These are phyloP conservation scores for Xylaria intraflava DNA, from an alignment of 495 filamentous ascomycete species.

Conservation along the genomic window DNA sequence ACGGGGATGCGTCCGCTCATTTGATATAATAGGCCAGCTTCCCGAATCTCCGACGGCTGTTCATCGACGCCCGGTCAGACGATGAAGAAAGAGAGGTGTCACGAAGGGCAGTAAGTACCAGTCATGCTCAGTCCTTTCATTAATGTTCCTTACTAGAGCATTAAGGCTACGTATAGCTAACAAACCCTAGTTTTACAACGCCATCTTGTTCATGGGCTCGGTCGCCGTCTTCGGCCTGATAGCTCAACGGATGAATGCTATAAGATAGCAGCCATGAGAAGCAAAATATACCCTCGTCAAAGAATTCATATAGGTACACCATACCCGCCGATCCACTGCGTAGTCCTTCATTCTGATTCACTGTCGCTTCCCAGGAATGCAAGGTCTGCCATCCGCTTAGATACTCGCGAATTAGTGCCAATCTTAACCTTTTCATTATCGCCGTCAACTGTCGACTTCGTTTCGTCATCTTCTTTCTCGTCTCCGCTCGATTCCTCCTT, in stretches of 20 bases:
- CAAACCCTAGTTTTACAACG: slow-evolving; percentile 79
- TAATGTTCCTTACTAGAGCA: background rate
- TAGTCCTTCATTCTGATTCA: slow-evolving; percentile 35
- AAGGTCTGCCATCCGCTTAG: slow-evolving; percentile 35
- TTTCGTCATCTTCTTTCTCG: slow-evolving; percentile 22
- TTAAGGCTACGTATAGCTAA: background rate
- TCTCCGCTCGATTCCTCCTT: slow-evolving; percentile 30
- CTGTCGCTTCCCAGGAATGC: slow-evolving; percentile 41
- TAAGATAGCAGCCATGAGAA: slow-evolving; percentile 22
- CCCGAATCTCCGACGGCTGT: slow-evolving; percentile 90
- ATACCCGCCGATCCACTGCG: background rate
- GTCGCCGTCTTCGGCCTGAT: slow-evolving; percentile 88
- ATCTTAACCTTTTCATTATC: slow-evolving; percentile 18
- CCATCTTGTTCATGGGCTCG: slow-evolving; percentile 91
- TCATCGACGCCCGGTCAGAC: slow-evolving; percentile 91
- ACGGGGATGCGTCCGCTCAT: background rate
- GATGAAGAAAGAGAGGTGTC: slow-evolving; percentile 93
- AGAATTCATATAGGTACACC: background rate
- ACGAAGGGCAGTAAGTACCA: slow-evolving; percentile 68
- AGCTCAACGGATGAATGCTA: slow-evolving; percentile 59
- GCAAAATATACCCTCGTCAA: background rate
- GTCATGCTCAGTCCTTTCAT: background rate
- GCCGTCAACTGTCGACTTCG: slow-evolving; percentile 19
- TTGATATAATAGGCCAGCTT: slow-evolving; percentile 60
- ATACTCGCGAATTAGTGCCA: slow-evolving; percentile 21